Base-by-base conservation (phyloP, 106 monocot genomes). In the Hemerocallis citrina region DNA sequence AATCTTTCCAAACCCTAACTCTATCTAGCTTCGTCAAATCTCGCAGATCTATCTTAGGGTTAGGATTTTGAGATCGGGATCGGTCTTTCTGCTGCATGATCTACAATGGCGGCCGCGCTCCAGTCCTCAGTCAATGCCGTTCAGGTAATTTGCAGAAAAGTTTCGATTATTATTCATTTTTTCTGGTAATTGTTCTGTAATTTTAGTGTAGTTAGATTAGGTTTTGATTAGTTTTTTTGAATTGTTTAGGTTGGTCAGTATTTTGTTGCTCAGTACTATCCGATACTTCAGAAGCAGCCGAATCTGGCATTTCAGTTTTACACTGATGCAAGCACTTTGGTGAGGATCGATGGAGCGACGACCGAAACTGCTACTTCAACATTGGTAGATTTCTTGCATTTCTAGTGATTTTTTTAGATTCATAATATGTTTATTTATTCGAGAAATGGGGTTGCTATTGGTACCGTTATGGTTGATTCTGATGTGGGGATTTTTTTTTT, bases 251-350 rank as follows among this genome's bases (percentile, higher is more conserved):
- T 85, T 35, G 85, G 85, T 16, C 57, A 57, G 27, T 85, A 66
- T 61, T 85, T 85, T 32, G 70, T 81, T 6, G 42, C 70, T 7
- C 81, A 86, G 65, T 86, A 81, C 68, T 86, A 81, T 43, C 74
- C 71, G 25, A 64, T 77, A 19, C 74, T 86, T 20, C 81, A 86
- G 30, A 62, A 71, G 61, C 55, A 52, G 10, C 86, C 86, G 16
- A 59, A 75, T 33, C 36, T 68, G 1, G 77, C 72, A 12, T 68
- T 75, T 59, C 81, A 76, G 81, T 86, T 81, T 61, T 86, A 86
- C 68, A 77, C 44, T 14, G 77, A 86, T 24, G 50, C 55, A 56
- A 86, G 86, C 66, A 77, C 67, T 24, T 66, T 81, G 70, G 62
- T 72, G 33, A 71, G 81, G 3, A 37, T 77, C n/a, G 81, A 86